A percentile compares a stretch with the other conserved stretches of the same genome.
Conservation (phyloP, 1,284 basidiomycete genomes). For the Athelia sp. region DNA sequence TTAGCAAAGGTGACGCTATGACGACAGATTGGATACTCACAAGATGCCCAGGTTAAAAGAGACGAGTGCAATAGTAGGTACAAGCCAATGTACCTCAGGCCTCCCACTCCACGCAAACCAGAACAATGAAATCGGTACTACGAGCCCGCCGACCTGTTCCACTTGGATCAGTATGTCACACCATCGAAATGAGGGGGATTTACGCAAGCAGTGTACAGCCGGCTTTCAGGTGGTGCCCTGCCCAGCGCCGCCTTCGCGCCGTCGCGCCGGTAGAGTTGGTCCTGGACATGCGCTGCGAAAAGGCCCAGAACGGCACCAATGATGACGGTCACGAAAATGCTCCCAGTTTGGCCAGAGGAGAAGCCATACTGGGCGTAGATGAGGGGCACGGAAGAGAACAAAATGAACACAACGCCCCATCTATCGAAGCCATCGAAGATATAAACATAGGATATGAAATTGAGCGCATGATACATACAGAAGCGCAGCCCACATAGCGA, state of each 20-base stretch:
- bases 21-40: neutral
- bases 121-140: neutral
- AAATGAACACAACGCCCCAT: conserved; percentile 1
- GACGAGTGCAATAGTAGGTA: neutral
- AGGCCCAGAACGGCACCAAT: neutral
- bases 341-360: neutral
- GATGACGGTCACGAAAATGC: neutral
- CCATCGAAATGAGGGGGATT: neutral
- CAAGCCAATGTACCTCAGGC: conserved; percentile 1
- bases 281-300: neutral
- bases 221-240: neutral
- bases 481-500: neutral
- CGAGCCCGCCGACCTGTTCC: neutral
- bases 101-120: conserved; percentile 2
- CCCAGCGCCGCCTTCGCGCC: neutral
- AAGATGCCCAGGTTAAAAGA: neutral
- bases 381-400: neutral
- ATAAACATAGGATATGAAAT: no score
- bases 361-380: conserved; percentile 1
- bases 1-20: neutral
- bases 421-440: neutral
- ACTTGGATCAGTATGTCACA: neutral
- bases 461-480: neutral
- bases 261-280: neutral
- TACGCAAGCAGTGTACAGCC: neutral